These are phyloP conservation scores for Ogataea ramenticola DNA, from an alignment of 805 yeast genomes.

Conservation along the genomic window DNA sequence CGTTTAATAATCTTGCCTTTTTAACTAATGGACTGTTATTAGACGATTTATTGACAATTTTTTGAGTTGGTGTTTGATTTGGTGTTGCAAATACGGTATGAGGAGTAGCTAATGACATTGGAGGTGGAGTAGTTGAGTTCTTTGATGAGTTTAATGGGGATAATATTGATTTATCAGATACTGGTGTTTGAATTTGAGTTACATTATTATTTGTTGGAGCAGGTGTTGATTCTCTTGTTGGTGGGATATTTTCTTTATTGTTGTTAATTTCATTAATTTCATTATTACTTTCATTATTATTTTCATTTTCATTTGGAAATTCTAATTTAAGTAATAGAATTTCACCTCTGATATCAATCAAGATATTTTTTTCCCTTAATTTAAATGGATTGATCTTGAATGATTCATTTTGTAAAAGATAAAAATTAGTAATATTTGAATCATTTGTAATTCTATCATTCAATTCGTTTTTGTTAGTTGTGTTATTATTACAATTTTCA, in stretches of 20 bases:
- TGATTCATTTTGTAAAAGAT: conserved; percentile 55
- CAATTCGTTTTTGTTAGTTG: conserved; percentile 3
- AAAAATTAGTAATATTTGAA: conserved; percentile 41
- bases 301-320: conserved; percentile 5
- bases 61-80: background rate
- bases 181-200: too few relatives aligned
- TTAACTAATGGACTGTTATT: background rate
- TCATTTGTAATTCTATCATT: conserved; percentile 35
- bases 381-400: conserved; percentile 32
- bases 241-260: background rate
- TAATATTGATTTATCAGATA: too few relatives aligned
- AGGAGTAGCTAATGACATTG: background rate
- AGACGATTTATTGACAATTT: background rate
- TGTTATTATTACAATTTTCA: conserved; percentile 3
- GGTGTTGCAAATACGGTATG: background rate
- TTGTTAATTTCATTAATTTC: too few relatives aligned
- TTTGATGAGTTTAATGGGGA: background rate
- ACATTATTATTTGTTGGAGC: too few relatives aligned
- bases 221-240: conserved; percentile 1
- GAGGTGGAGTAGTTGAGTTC: too few relatives aligned
- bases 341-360: conserved; percentile 69
- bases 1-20: background rate
- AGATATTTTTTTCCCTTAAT: conserved; percentile 54
- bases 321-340: conserved; percentile 21
- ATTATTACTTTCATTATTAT: too few relatives aligned